Base-by-base conservation (phyloP, 345 rosid genomes). In the Alliaria petiolata region DNA sequence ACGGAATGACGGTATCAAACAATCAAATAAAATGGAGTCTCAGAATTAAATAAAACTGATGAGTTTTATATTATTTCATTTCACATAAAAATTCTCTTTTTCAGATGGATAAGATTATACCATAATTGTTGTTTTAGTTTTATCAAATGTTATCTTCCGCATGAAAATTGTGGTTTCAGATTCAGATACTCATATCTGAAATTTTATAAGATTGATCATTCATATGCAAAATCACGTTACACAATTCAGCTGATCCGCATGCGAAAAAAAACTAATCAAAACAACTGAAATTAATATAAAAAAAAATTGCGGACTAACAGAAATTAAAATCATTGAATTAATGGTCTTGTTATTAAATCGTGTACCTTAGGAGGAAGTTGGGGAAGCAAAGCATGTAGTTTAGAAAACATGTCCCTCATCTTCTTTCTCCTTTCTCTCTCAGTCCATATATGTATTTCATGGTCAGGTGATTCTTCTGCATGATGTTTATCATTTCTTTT, bases 371-470 rank as follows among this genome's bases (percentile, higher is more conserved):
- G 80, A 75, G 96, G 86, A 47, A 91, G 87, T 30, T 83, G 85
- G 20, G 96, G 97, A 77, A 91, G 90, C 85, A 89, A 84, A 56
- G 79, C 84, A 64, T 89, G 91, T 62, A 91, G 88, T 55, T 67
- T 79, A 57, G 80, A 0, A 62, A 91, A 91, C 97, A 87, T 85
- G 76, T 79, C 79, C 53, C 87, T 87, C 96, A 86, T 89, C 81
- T 83, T 91, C 72, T 87, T 91, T 47, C 97, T 89, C 68, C 96
- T 79, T 30, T 91, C 92, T 78, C 96, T 82, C 34, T 91, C 97
- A 0, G 93, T 87, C 89, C 83, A 83, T 25, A 89, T 86, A 76
- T 91, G 97, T 19, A 73, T 76, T 43, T 85, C 87, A 69, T 87
- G 86, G 42, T 76, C 84, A 1, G 81, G 79, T 55, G 81, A 81